phyloP scores from a whole-genome alignment of 2,329 filamentous ascomycete species.

The Curvularia verruculosa region DNA sequence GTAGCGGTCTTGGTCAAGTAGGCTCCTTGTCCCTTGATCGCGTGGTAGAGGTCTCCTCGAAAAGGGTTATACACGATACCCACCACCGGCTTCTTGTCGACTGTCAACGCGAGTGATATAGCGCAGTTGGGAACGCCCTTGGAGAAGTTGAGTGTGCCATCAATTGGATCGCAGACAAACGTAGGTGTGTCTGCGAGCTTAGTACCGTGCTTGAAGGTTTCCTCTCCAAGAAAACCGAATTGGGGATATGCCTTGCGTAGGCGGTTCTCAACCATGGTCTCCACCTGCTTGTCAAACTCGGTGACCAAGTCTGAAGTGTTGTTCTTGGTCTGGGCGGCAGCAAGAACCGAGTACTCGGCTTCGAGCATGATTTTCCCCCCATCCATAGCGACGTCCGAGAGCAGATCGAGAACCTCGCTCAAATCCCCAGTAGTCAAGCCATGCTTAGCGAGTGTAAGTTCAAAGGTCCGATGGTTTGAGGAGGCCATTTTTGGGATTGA shows the following conservation, averaged over 20 bases:
- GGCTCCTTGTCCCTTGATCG: slow-evolving; percentile 42
- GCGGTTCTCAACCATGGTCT: slow-evolving; percentile 55
- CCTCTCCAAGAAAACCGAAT: slow-evolving; percentile 51
- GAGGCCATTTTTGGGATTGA: not conserved
- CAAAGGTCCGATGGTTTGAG: slow-evolving; percentile 17
- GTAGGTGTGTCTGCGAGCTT: slow-evolving; percentile 41
- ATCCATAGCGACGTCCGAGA: slow-evolving; percentile 34
- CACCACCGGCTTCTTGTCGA: slow-evolving; percentile 43
- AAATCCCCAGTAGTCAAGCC: slow-evolving; percentile 21
- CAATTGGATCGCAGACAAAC: slow-evolving; percentile 49
- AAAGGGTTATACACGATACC: slow-evolving; percentile 48
- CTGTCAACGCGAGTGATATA: slow-evolving; percentile 40
- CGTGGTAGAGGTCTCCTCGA: slow-evolving; percentile 44
- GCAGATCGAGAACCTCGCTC: slow-evolving; percentile 21
- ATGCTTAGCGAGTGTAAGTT: slow-evolving; percentile 24
- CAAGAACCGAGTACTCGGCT: slow-evolving; percentile 37
- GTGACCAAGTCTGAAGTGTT: slow-evolving; percentile 60
- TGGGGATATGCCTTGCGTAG: slow-evolving; percentile 55
- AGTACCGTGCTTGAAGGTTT: slow-evolving; percentile 41
- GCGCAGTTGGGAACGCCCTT: slow-evolving; percentile 47
- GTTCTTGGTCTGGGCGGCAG: slow-evolving; percentile 36
- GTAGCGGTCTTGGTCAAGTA: slow-evolving; percentile 31
- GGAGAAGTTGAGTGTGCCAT: slow-evolving; percentile 50
- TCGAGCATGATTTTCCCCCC: slow-evolving; percentile 44
- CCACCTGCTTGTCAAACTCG: slow-evolving; percentile 61